Evolutionary conservation across 306 rosid species (phyloP).

Genomic region (Cicer judaicum): DNA sequence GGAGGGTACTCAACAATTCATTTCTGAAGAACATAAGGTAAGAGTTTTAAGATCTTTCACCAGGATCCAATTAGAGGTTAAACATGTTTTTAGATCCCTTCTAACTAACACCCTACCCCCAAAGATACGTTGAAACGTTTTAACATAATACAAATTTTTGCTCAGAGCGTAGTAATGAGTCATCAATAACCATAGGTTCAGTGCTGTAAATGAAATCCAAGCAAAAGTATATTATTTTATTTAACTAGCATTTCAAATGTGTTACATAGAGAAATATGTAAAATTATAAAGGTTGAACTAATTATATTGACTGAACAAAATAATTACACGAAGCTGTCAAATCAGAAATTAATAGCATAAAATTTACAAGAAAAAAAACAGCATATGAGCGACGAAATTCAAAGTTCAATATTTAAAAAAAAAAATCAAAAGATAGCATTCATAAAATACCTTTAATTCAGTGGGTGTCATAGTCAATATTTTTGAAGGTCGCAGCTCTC

Average conservation of each 20-base stretch:
- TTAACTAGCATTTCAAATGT: constrained; percentile 7
- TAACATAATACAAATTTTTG: background rate
- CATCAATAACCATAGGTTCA: constrained; percentile 15
- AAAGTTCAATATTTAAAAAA: constrained; percentile 15
- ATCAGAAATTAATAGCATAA: constrained; percentile 21
- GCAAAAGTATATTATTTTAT: constrained; percentile 5
- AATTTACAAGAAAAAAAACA: constrained; percentile 16
- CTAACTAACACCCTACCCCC: constrained; percentile 5
- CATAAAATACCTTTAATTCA: constrained; percentile 77
- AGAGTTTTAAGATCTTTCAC: constrained; percentile 28
- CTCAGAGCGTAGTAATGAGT: background rate
- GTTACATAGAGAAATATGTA: constrained; percentile 14
- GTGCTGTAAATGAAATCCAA: constrained; percentile 17
- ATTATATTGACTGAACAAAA: constrained; percentile 24
- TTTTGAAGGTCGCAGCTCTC: constrained; percentile 81
- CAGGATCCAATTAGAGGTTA: constrained; percentile 17
- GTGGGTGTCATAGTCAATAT: constrained; percentile 80
- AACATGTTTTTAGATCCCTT: constrained; percentile 10
- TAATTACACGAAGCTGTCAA: constrained; percentile 33
- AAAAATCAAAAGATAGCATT: background rate
- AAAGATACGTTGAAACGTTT: background rate
- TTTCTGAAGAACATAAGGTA: constrained; percentile 5
- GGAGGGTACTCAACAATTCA: constrained; percentile 5
- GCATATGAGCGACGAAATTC: constrained; percentile 9
- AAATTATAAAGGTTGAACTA: constrained; percentile 29